Conservation (phyloP, 2,329 filamentous ascomycete genomes). For the Penicillium sp. region DNA sequence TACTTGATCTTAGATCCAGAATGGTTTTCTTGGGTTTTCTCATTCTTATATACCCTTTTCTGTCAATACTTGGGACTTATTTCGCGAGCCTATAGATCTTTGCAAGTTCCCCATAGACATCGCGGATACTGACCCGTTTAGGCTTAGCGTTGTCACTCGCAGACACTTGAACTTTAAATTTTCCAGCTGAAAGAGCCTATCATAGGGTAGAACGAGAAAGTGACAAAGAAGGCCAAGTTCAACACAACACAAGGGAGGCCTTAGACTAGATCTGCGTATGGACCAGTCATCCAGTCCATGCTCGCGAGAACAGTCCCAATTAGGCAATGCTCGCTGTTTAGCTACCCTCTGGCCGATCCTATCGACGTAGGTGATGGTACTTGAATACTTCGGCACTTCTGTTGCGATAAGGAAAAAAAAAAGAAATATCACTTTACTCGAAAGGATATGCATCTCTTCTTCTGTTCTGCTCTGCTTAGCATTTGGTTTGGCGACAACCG, state of each 20-base stretch:
- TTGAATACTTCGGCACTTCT: background rate
- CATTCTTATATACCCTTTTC: constrained; percentile 4
- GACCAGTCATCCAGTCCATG: background rate
- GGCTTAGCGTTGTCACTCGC: constrained; percentile 25
- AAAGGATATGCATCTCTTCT: no score
- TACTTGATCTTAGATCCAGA: background rate
- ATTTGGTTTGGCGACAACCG: constrained; percentile 20
- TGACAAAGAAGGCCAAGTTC: background rate
- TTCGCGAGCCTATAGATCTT: constrained; percentile 5
- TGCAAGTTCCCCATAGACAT: constrained; percentile 15
- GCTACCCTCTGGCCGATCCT: background rate
- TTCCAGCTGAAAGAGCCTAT: background rate
- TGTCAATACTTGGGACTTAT: background rate
- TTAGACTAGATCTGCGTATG: background rate
- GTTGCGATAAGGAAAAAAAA: no score
- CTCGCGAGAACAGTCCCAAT: constrained; percentile 9
- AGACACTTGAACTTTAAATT: background rate
- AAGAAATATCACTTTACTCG: no score
- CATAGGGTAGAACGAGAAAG: background rate
- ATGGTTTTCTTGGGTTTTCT: background rate
- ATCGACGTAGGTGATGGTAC: no score
- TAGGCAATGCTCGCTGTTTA: constrained; percentile 1
- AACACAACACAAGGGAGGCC: background rate
- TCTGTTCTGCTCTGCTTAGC: background rate
- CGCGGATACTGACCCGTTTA: constrained; percentile 30